Percentiles rank a stretch among this genome's conserved stretches.
Evolutionary conservation across 805 yeast genomes (phyloP).

Genomic region (Candida caryicola): DNA sequence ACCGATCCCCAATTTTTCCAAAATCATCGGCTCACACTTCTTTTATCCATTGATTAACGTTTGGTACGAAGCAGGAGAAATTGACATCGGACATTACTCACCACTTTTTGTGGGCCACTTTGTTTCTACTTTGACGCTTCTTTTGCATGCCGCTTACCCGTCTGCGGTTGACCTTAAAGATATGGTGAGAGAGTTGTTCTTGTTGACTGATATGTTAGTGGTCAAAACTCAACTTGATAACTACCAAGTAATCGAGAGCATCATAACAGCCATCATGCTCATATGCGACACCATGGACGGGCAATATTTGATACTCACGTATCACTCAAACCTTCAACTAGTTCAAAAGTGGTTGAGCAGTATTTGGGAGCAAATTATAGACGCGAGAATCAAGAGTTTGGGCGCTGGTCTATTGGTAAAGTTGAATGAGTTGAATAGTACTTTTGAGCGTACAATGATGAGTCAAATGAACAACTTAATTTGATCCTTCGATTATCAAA

Average conservation of each 20-base stretch:
- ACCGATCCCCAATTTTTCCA: constrained; percentile 28
- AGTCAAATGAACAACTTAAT: constrained; percentile 29
- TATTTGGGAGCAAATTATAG: constrained; percentile 37
- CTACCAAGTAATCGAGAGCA: constrained; percentile 35
- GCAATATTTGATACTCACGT: constrained; percentile 19
- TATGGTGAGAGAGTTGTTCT: constrained; percentile 55
- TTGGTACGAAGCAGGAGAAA: constrained; percentile 48
- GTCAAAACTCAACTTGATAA: constrained; percentile 22
- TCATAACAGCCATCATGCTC: constrained; percentile 36
- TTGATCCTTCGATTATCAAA: constrained; percentile 3
- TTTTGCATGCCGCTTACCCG: constrained; percentile 59
- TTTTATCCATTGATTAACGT: constrained; percentile 54
- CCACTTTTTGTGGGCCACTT: constrained; percentile 56
- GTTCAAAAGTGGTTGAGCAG: constrained; percentile 27
- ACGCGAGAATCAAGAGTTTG: constrained; percentile 34
- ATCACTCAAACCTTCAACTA: constrained; percentile 18
- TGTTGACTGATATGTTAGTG: constrained; percentile 27
- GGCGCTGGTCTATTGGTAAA: constrained; percentile 40
- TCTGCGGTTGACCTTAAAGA: constrained; percentile 47
- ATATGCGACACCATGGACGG: constrained; percentile 35
- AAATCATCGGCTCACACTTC: constrained; percentile 41
- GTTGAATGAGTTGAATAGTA: constrained; percentile 21
- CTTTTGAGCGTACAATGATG: constrained; percentile 27
- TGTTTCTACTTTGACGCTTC: constrained; percentile 54
- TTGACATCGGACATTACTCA: constrained; percentile 52